Base-by-base conservation (phyloP, 2,329 filamentous ascomycete species). In the Trichoderma atrobrunneum region DNA sequence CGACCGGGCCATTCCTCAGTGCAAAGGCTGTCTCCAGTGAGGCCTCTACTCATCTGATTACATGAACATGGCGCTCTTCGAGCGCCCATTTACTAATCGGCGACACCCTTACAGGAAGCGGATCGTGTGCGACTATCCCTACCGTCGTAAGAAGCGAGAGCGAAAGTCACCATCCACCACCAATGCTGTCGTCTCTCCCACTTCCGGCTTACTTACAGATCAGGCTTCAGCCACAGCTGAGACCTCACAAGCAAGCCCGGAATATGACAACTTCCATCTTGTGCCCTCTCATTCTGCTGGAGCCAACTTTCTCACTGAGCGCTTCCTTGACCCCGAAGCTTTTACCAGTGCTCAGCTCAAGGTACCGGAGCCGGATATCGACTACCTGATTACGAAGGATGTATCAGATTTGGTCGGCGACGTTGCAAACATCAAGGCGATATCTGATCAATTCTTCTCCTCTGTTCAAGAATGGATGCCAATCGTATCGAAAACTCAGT, bases 1-100 rank as follows among this genome's bases (percentile, higher is more conserved):
- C 54, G 72, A 73, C 24, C 72, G 72, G 3, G 51, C 63, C 14
- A 36, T 69, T 65, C 72, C 72, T 11, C 48, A 68, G 34, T 73
- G 72, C 72, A 64, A 48, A 61, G 69, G 71, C 72, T 73, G 72
- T 56, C 5, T 67, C 60, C 70, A 64, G 72, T 73, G 48, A 67
- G 72, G 3, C 3, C 43, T 61, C 5, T 12, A 24, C 5, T 12
- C 18, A 21, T 14, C 24, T 24, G 26, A 16, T 26, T 30, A 48
- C 11, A 36, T 14, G 10, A 18, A 18, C 16, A 12, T 2, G 56
- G 56, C n/a, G 18, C 21, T 39, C 34, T 18, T 54, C 3, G 1
- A 51, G 14, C 21, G 8, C 62, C 1, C 12, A 4, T 51, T 30
- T 39, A 43, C 54, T 61, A 54, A 70, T 28, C 36, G 16, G 16